Conservation (phyloP, 1,284 basidiomycete genomes). For the Porogramme epimiltina region DNA sequence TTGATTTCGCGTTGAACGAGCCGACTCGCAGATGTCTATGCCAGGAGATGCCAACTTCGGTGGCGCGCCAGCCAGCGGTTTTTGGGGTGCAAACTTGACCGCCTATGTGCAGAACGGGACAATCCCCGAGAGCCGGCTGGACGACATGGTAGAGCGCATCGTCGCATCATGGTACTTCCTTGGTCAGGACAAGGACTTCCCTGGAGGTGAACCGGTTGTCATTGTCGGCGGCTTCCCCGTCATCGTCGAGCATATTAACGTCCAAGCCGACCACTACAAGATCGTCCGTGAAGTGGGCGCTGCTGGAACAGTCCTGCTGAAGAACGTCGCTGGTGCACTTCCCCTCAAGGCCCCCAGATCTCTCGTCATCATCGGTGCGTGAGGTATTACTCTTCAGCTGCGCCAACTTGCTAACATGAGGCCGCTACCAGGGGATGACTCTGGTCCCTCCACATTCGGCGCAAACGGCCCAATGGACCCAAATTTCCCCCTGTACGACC, state of each 20-base stretch:
- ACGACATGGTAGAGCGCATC: slow-evolving; percentile 71
- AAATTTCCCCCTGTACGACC: slow-evolving; percentile 71
- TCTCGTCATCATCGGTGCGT: slow-evolving; percentile 57
- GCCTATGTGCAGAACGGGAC: slow-evolving; percentile 69
- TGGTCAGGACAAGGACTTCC: slow-evolving; percentile 69
- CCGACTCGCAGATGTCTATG: slow-evolving; percentile 59
- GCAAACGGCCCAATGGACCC: no score
- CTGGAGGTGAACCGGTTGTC: no score
- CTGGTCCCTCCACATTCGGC: slow-evolving; percentile 67
- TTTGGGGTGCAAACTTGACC: slow-evolving; percentile 66
- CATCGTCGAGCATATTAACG: slow-evolving; percentile 72
- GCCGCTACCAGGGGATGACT: slow-evolving; percentile 43
- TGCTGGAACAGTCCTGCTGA: slow-evolving; percentile 79
- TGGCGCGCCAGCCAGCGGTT: no score
- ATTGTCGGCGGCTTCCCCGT: slow-evolving; percentile 47
- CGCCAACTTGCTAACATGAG: background rate
- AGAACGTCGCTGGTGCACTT: slow-evolving; percentile 69
- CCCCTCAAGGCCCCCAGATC: slow-evolving; percentile 64
- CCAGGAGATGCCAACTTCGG: no score
- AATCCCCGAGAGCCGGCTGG: slow-evolving; percentile 63
- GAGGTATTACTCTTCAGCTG: no score
- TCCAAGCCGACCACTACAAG: slow-evolving; percentile 73
- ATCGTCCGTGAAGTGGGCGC: slow-evolving; percentile 76
- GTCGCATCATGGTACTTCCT: slow-evolving; percentile 63
- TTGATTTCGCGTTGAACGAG: background rate